phyloP scores from a whole-genome alignment of 2,329 filamentous ascomycete species.

The Trichoderma simmonsii region DNA sequence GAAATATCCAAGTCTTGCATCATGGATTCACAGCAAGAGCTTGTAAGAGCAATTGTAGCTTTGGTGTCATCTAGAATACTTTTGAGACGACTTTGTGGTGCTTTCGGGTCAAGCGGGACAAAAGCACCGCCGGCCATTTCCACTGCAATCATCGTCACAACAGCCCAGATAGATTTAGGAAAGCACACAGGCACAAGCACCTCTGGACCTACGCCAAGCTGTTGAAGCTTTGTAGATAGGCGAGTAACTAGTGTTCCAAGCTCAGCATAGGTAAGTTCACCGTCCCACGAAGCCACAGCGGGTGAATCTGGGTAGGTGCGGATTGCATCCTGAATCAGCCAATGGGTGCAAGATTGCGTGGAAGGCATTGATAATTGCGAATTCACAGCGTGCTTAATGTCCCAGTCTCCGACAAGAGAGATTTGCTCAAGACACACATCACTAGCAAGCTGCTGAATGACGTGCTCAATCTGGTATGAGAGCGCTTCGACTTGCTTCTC shows the following conservation, averaged over 20 bases:
- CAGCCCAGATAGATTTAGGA: slow-evolving; percentile 20
- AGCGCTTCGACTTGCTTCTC: not conserved
- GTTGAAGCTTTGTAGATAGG: not conserved
- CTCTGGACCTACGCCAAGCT: slow-evolving; percentile 7
- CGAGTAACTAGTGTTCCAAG: not conserved
- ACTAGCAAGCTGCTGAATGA: not conserved
- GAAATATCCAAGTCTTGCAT: not conserved
- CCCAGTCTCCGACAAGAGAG: not conserved
- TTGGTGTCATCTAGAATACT: slow-evolving; percentile 5
- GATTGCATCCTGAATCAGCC: slow-evolving; percentile 10
- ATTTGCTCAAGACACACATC: not conserved
- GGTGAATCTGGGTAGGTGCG: not conserved
- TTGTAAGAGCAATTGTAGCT: not conserved
- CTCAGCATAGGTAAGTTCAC: slow-evolving; percentile 4
- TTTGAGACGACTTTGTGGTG: not conserved
- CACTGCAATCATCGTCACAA: slow-evolving; percentile 21
- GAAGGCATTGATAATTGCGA: not conserved
- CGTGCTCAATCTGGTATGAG: not conserved
- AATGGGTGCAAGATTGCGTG: slow-evolving; percentile 29
- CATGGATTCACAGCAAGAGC: not conserved
- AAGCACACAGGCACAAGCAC: slow-evolving; percentile 20
- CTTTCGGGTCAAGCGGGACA: slow-evolving; percentile 19
- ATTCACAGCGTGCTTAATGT: not conserved
- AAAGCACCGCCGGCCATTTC: slow-evolving; percentile 21
- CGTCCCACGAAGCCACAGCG: slow-evolving; percentile 15